These are phyloP conservation scores for Cryptomeria japonica DNA, from an alignment of 75 land plant species.

Conservation along the genomic window DNA sequence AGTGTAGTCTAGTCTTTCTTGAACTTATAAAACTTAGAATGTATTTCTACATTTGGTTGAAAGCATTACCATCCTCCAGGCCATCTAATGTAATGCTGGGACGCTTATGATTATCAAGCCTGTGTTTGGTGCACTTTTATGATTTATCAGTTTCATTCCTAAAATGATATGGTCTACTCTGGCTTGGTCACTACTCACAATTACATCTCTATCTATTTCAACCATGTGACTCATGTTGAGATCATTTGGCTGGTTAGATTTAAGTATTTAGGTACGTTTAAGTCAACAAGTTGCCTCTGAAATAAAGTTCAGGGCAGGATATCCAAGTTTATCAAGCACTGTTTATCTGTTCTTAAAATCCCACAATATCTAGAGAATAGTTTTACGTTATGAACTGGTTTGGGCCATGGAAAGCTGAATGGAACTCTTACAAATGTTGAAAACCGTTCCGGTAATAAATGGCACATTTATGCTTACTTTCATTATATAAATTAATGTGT, in stretches of 20 bases:
- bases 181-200: neutral
- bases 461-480: no score
- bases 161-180: neutral
- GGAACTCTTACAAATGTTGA: neutral
- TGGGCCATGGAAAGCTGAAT: neutral
- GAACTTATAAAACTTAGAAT: neutral
- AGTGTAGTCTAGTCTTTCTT: neutral
- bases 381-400: no score
- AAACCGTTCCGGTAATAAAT: no score
- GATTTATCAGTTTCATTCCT: neutral
- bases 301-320: neutral
- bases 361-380: neutral
- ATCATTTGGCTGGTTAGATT: neutral
- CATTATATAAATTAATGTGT: neutral
- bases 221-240: neutral
- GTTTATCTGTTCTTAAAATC: neutral
- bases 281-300: neutral
- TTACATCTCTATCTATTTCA: neutral
- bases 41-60: neutral
- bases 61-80: neutral
- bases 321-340: neutral
- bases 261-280: neutral
- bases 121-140: neutral
- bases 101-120: neutral
- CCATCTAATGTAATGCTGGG: neutral